Conservation (phyloP, 495 filamentous ascomycete genomes). For the Aspergillus sclerotioniger region DNA sequence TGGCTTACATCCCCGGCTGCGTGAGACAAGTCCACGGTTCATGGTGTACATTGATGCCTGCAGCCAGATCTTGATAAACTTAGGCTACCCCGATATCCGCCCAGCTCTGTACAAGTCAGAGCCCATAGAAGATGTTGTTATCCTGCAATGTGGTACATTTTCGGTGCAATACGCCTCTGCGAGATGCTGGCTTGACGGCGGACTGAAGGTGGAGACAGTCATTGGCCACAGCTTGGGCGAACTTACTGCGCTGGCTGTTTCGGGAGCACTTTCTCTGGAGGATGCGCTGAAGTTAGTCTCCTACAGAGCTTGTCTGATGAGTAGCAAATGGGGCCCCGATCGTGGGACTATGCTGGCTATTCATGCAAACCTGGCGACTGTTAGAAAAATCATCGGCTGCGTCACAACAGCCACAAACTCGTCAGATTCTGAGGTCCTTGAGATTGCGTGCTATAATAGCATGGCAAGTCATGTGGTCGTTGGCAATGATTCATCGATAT, state of each 20-base stretch:
- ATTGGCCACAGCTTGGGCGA: constrained; percentile 83
- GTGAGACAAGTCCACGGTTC: not conserved
- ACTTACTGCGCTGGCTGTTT: constrained; percentile 77
- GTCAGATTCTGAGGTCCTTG: not conserved
- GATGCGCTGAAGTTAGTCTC: constrained; percentile 55
- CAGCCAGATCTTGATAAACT: not conserved
- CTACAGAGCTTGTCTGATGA: not conserved
- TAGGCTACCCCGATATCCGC: not conserved
- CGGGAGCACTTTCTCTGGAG: constrained; percentile 70
- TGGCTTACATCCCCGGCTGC: not conserved
- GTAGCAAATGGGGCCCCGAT: not conserved
- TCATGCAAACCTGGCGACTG: not conserved
- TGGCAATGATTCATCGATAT: not conserved
- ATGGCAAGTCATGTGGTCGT: not conserved
- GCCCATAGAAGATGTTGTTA: not conserved
- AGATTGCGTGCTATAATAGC: not conserved
- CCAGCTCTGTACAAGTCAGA: not conserved
- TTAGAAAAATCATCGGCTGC: not conserved
- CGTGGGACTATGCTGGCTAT: not conserved
- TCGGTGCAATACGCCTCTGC: constrained; percentile 61
- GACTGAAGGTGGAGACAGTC: constrained; percentile 66
- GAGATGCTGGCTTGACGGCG: constrained; percentile 69
- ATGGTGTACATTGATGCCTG: not conserved
- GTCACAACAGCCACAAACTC: not conserved
- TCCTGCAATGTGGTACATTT: not conserved